Evolutionary conservation across 345 rosid genomes (phyloP).

Genomic region (Mangifera indica): DNA sequence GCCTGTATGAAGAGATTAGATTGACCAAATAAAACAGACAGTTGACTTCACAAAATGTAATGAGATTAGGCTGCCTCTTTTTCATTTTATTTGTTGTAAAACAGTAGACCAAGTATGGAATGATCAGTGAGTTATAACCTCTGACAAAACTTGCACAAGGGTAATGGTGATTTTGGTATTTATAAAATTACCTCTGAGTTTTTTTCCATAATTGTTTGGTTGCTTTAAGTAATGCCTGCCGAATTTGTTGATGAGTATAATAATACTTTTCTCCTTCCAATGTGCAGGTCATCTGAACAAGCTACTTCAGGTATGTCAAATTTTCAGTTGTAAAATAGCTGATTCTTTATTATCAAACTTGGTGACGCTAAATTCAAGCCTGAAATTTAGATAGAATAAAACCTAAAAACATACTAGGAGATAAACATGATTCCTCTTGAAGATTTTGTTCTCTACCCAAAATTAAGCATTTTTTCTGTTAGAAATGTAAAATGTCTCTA

Average conservation of each 20-base stretch:
- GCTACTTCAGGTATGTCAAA: constrained; percentile 63
- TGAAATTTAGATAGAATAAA: neutral
- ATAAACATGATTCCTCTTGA: neutral
- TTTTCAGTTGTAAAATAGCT: constrained; percentile 2
- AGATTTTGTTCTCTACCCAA: neutral
- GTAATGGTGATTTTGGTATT: neutral
- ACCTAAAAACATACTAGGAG: neutral
- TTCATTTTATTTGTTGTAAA: too few relatives aligned
- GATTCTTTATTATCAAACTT: neutral
- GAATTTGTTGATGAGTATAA: constrained; percentile 23
- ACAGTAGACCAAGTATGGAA: neutral
- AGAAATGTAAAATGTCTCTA: neutral
- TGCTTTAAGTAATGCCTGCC: neutral
- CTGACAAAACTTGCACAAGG: neutral
- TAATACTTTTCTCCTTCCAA: constrained; percentile 26
- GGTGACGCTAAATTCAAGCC: constrained; percentile 1
- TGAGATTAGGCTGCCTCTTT: neutral
- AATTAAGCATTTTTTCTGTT: neutral
- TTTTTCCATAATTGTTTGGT: neutral
- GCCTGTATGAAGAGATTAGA: neutral
- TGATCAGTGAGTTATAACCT: neutral
- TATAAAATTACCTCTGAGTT: neutral
- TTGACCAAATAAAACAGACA: neutral
- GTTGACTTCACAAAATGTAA: neutral
- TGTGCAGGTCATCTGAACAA: constrained; percentile 78